Percentiles rank a stretch among this genome's conserved stretches.
Evolutionary conservation across 305 asterid genomes (phyloP).

Genomic region (Fraxinus floribunda): DNA sequence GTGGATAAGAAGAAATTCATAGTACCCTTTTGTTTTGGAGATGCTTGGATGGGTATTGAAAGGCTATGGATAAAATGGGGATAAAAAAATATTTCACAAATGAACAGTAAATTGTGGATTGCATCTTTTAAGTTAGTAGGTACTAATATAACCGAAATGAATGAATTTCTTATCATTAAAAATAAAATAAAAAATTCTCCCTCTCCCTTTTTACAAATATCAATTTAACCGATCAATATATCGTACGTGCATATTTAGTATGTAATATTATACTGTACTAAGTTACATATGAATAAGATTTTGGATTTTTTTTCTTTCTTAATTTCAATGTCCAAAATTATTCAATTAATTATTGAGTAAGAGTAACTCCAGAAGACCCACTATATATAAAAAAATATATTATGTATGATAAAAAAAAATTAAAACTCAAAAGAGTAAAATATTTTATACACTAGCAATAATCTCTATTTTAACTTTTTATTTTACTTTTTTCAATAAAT

Average conservation of each 20-base stretch:
- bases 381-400: no score
- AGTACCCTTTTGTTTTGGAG: no score
- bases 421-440: neutral
- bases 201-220: neutral
- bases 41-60: no score
- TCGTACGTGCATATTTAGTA: neutral
- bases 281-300: neutral
- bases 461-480: neutral
- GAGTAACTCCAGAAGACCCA: neutral
- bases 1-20: no score
- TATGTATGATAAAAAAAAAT: no score
- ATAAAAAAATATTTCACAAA: no score
- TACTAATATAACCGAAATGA: neutral
- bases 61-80: no score
- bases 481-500: neutral
- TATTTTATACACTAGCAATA: neutral
- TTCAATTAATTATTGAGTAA: neutral
- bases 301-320: neutral
- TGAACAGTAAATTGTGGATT: no score
- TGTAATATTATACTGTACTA: neutral
- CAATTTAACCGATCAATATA: neutral
- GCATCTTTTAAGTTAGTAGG: no score
- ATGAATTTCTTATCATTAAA: neutral
- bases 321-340: neutral
- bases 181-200: neutral